Evolutionary conservation across 2,329 filamentous ascomycete species (phyloP).

Genomic region (Fulvia fulva): DNA sequence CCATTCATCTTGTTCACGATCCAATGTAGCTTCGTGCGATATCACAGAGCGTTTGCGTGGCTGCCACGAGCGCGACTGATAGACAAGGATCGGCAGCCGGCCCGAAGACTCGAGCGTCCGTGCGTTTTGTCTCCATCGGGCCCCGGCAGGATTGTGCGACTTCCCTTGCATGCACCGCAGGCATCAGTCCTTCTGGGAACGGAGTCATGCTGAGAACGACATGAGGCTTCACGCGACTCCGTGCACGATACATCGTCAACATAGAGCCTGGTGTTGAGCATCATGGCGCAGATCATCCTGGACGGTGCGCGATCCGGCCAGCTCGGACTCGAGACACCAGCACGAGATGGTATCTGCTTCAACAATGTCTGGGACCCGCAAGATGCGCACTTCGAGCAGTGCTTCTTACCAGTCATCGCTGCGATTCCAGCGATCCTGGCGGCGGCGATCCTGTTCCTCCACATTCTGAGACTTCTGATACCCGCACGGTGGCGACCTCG

Average conservation of each 20-base stretch:
- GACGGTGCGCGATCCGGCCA: not conserved
- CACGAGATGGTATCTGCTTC: conserved; percentile 21
- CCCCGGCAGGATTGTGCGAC: not conserved
- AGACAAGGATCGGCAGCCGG: not conserved
- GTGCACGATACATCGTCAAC: not conserved
- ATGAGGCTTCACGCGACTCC: not conserved
- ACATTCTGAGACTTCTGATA: conserved; percentile 31
- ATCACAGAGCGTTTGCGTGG: not conserved
- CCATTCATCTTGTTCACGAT: not conserved
- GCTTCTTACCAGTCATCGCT: conserved; percentile 40
- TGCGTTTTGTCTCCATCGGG: not conserved
- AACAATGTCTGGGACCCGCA: conserved; percentile 31
- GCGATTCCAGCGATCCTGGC: conserved; percentile 37
- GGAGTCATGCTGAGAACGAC: not conserved
- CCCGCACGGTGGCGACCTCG: conserved; percentile 36
- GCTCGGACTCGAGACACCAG: not conserved
- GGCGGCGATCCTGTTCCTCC: conserved; percentile 36
- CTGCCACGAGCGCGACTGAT: not conserved
- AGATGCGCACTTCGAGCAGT: conserved; percentile 39
- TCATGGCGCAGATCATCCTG: conserved; percentile 5
- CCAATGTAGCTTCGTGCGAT: not conserved
- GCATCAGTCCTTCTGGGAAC: not conserved
- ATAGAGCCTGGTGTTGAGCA: not conserved
- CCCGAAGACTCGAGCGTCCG: not conserved
- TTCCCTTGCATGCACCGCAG: not conserved